Conservation (phyloP, 2,329 filamentous ascomycete species). For the Colletotrichum sublineola region DNA sequence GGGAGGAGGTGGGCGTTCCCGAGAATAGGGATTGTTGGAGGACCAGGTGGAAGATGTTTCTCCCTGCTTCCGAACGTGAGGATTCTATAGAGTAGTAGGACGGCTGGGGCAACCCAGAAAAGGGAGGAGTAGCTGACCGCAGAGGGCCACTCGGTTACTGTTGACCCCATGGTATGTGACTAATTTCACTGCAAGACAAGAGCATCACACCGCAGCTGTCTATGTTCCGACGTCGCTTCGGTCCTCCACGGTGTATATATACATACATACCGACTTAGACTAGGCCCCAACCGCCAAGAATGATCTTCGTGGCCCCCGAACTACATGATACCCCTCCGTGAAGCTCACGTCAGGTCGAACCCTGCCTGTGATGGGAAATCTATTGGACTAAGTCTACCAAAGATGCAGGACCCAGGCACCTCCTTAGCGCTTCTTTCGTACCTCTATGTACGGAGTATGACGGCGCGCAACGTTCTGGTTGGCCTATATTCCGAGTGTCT, state of each 20-base stretch:
- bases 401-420: background rate
- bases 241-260: background rate
- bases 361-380: background rate
- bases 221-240: background rate
- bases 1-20: slow-evolving; percentile 53
- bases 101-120: slow-evolving; percentile 6
- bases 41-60: slow-evolving; percentile 47
- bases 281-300: background rate
- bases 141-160: background rate
- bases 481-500: background rate
- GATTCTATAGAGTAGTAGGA: slow-evolving; percentile 6
- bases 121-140: background rate
- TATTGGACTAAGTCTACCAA: background rate
- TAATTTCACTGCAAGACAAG: too few species aligned
- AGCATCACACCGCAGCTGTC: background rate
- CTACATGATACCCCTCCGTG: too few species aligned
- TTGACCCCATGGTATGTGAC: background rate
- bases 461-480: too few species aligned
- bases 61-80: slow-evolving; percentile 26
- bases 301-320: background rate
- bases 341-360: background rate
- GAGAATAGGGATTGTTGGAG: slow-evolving; percentile 56
- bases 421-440: background rate
- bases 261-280: background rate
- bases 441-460: too few species aligned